A percentile compares a stretch with the other conserved stretches of the same genome.
These are phyloP conservation scores for Ophiostoma himal-ulmi DNA, from an alignment of 2,329 filamentous ascomycete genomes.

Conservation along the genomic window DNA sequence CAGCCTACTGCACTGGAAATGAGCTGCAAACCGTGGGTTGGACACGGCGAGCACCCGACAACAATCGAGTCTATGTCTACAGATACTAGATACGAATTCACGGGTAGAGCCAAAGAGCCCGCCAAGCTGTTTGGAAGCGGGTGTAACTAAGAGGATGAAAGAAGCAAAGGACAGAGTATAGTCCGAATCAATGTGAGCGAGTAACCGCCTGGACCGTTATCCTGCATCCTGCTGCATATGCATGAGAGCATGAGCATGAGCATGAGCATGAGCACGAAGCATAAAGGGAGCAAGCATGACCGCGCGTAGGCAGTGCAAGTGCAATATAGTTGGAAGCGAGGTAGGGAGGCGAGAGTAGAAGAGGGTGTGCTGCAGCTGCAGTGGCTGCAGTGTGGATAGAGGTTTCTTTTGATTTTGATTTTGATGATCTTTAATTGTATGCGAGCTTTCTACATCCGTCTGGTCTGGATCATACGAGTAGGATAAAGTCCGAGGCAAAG, in stretches of 20 bases:
- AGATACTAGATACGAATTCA: too few species aligned
- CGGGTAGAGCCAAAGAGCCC: too few species aligned
- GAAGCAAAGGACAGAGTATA: background rate
- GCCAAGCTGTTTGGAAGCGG: background rate
- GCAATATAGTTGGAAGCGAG: background rate
- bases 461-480: too few species aligned
- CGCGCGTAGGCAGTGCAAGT: background rate
- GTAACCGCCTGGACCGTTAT: background rate
- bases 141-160: background rate
- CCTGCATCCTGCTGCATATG: constrained; percentile 2
- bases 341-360: background rate
- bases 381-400: background rate
- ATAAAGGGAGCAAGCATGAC: background rate
- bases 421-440: background rate
- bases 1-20: constrained; percentile 11
- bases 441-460: too few species aligned
- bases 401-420: background rate
- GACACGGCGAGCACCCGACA: background rate
- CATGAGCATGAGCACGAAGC: background rate
- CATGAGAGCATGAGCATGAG: background rate
- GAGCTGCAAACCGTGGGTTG: background rate
- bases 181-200: background rate
- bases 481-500: too few species aligned
- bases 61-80: background rate
- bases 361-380: background rate